A percentile compares a stretch with the other conserved stretches of the same genome.
Evolutionary conservation across 1,139 yeast species (phyloP).

Genomic region (Kurtzmaniella natalensis): DNA sequence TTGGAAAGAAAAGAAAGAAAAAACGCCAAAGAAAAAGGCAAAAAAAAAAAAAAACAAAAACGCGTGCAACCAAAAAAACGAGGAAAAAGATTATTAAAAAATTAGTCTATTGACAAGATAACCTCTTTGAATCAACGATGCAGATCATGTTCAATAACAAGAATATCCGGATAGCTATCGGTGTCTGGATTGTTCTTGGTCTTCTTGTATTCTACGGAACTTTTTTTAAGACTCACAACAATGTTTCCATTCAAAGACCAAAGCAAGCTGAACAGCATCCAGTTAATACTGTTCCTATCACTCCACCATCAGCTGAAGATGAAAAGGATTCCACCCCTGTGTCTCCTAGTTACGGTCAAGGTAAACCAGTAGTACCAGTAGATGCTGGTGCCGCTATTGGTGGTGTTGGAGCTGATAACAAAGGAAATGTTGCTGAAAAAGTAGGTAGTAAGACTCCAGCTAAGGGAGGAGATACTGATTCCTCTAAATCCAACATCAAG

Average conservation of each 20-base stretch:
- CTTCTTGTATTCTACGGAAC: slow-evolving; percentile 23
- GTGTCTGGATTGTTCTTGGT: slow-evolving; percentile 31
- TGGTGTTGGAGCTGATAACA: slow-evolving; percentile 5
- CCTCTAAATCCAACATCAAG: not conserved
- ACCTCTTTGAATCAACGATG: no score
- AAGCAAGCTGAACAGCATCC: slow-evolving; percentile 19
- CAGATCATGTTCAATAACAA: slow-evolving; percentile 18
- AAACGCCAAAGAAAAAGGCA: no score
- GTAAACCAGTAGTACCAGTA: slow-evolving; percentile 2
- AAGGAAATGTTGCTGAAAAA: slow-evolving; percentile 19
- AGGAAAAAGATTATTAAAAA: no score
- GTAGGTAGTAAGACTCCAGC: slow-evolving; percentile 8
- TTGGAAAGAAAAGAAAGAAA: no score
- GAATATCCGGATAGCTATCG: slow-evolving; percentile 32
- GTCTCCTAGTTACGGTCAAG: not conserved
- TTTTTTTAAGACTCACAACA: not conserved
- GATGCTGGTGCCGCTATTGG: slow-evolving; percentile 6
- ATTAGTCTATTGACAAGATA: no score
- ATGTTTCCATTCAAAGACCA: slow-evolving; percentile 20
- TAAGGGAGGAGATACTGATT: slow-evolving; percentile 7
- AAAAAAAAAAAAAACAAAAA: no score
- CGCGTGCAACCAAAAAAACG: no score
- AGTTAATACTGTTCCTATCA: slow-evolving; percentile 30
- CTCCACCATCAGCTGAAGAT: slow-evolving; percentile 26
- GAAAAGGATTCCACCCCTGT: not conserved